phyloP scores from a whole-genome alignment of 139 green algal genomes.

The Micractinium sp. region DNA sequence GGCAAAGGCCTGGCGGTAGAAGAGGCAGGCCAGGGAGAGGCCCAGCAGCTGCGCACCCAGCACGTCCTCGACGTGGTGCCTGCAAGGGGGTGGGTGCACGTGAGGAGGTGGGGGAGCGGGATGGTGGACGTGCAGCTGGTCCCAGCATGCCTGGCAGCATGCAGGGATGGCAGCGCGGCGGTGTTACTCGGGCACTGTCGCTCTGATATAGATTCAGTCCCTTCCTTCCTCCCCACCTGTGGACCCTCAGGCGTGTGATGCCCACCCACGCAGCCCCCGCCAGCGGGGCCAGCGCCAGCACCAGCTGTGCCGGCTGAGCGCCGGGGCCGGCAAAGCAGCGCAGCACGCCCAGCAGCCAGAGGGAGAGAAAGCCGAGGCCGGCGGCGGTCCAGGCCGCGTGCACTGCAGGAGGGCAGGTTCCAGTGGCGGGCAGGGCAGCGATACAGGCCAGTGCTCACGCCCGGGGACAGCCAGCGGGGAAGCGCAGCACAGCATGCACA shows the following conservation, averaged over 20 bases:
- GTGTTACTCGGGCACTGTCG: no score
- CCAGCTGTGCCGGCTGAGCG: conserved; percentile 41
- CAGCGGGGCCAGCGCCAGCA: conserved; percentile 51
- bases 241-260: background rate
- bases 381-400: conserved; percentile 66
- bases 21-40: background rate
- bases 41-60: background rate
- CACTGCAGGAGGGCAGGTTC: conserved; percentile 47
- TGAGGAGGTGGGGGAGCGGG: background rate
- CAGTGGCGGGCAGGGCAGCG: background rate
- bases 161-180: no score
- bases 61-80: background rate
- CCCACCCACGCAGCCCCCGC: conserved; percentile 40
- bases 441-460: background rate
- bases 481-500: background rate
- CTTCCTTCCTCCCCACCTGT: background rate
- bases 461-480: background rate
- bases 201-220: no score
- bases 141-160: background rate
- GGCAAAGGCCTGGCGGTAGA: conserved; percentile 14
- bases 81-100: background rate
- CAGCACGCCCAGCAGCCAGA: conserved; percentile 65
- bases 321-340: conserved; percentile 50
- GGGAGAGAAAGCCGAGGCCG: conserved; percentile 61
- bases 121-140: no score